Conservation (phyloP, 2,329 filamentous ascomycete genomes). For the Aspergillus aculeatinus region DNA sequence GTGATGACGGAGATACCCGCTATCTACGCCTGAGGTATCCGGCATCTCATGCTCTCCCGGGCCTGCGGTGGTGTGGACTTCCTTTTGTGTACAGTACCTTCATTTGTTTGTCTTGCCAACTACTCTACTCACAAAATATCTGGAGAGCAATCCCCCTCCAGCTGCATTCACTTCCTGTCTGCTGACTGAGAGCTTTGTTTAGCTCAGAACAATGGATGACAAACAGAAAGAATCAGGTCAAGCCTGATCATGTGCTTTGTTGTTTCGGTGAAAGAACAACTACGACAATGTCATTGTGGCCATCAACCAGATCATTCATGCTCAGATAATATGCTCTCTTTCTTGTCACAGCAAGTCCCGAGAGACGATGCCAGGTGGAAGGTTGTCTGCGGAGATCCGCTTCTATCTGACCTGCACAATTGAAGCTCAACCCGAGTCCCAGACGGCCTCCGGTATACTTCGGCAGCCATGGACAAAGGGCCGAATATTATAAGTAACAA, state of each 20-base stretch:
- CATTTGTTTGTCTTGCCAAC: neutral
- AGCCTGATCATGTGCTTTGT: neutral
- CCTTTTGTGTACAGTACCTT: neutral
- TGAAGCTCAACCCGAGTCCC: neutral
- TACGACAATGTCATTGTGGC: neutral
- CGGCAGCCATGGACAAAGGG: neutral
- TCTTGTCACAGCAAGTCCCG: neutral
- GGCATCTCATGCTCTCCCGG: neutral
- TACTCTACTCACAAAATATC: neutral
- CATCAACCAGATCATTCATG: neutral
- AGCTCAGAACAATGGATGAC: neutral
- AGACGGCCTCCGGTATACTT: neutral
- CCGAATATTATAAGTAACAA: neutral
- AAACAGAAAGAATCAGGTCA: neutral
- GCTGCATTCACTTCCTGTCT: neutral
- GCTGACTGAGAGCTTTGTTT: neutral
- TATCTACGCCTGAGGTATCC: neutral
- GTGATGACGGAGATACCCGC: neutral
- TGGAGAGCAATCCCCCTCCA: neutral
- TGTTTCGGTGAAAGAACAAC: neutral
- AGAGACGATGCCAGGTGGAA: neutral
- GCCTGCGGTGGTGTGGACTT: no score
- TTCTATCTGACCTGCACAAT: neutral
- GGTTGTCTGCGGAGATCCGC: neutral
- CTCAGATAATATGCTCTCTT: neutral